phyloP scores from a whole-genome alignment of 2,329 filamentous ascomycete species.

The Botryotinia calthae region DNA sequence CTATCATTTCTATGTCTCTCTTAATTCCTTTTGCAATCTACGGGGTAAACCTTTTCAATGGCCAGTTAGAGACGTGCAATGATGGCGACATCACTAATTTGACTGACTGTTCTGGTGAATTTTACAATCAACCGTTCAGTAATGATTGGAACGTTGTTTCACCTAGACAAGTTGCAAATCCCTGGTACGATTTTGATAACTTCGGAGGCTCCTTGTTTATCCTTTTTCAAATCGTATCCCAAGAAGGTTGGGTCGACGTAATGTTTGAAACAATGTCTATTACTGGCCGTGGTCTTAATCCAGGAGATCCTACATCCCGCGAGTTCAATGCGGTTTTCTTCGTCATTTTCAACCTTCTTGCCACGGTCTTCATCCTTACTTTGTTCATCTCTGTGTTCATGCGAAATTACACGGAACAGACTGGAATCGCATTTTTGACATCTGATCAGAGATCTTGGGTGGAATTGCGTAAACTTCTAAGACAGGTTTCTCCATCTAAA shows the following conservation, averaged over 20 bases:
- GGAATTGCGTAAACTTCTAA: constrained; percentile 84
- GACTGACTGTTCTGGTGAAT: constrained; percentile 82
- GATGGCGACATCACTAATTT: constrained; percentile 63
- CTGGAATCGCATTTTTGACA: constrained; percentile 92
- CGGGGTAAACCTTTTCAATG: constrained; percentile 88
- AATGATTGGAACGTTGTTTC: constrained; percentile 75
- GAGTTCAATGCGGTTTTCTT: constrained; percentile 90
- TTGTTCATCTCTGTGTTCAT: constrained; percentile 99
- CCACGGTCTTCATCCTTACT: constrained; percentile 93
- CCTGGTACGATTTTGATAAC: constrained; percentile 88
- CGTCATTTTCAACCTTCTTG: constrained; percentile 91
- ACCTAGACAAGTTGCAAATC: constrained; percentile 76
- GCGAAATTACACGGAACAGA: constrained; percentile 99
- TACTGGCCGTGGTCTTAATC: constrained; percentile 72
- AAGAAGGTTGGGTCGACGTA: constrained; percentile 97
- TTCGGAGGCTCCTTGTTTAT: constrained; percentile 94
- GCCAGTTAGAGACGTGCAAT: constrained; percentile 77
- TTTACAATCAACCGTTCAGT: constrained; percentile 68
- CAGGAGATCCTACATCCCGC: constrained; percentile 63
- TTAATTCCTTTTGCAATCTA: constrained; percentile 97
- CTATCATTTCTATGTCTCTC: constrained; percentile 90
- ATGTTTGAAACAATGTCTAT: constrained; percentile 81
- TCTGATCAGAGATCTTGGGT: constrained; percentile 96
- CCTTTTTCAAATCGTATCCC: constrained; percentile 96
- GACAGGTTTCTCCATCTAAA: constrained; percentile 93